phyloP scores from a whole-genome alignment of 108 stramenopile species.

The Aurantiochytrium sp. region DNA sequence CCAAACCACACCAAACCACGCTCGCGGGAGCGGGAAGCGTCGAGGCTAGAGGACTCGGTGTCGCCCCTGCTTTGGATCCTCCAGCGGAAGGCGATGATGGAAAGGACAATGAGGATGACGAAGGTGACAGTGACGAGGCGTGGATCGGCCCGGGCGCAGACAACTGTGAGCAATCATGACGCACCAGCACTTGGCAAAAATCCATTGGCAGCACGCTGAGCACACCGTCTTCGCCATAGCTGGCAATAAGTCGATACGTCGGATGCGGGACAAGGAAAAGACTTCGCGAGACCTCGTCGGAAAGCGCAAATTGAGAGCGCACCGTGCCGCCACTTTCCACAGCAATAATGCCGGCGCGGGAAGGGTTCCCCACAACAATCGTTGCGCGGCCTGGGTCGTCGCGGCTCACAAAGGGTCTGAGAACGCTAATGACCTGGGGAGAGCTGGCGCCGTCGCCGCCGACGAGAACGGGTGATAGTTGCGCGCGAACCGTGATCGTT shows the following conservation, averaged over 20 bases:
- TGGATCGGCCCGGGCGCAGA: background rate
- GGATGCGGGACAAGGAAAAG: background rate
- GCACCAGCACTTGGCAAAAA: background rate
- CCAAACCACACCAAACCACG: background rate
- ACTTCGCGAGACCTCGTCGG: background rate
- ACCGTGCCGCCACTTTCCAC: background rate
- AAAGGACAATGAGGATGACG: no score
- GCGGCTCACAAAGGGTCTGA: background rate
- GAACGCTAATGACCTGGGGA: background rate
- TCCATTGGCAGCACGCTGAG: background rate
- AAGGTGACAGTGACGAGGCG: no score
- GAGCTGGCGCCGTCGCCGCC: background rate
- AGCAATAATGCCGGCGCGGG: background rate
- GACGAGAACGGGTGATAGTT: background rate
- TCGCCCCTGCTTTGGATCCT: no score
- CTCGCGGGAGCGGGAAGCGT: background rate
- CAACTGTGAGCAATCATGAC: background rate
- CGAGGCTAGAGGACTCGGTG: background rate
- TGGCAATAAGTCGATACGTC: background rate
- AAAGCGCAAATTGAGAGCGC: background rate
- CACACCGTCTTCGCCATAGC: background rate
- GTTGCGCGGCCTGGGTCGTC: background rate
- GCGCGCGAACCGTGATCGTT: background rate
- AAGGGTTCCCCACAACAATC: background rate
- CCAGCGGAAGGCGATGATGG: no score